Percentiles rank a stretch among this genome's conserved stretches.
Evolutionary conservation across 176 grass and related monocot genomes (phyloP).

Genomic region (Areca catechu): DNA sequence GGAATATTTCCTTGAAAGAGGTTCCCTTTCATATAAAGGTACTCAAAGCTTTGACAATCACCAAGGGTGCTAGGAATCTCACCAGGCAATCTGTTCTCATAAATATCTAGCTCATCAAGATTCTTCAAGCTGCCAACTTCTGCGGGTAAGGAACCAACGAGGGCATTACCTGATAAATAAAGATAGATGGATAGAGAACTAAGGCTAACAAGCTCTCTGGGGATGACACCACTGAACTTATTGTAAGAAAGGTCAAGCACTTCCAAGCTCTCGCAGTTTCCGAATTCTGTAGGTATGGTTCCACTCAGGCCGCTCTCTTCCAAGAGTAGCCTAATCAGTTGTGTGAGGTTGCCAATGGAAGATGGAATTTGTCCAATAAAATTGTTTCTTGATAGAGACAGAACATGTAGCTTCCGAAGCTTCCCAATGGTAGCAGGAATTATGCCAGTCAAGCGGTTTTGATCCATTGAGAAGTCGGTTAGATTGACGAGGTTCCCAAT

Average conservation of each 20-base stretch:
- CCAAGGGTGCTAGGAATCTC: slow-evolving; percentile 24
- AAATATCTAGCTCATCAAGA: slow-evolving; percentile 3
- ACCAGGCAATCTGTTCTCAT: slow-evolving; percentile 16
- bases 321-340: slow-evolving; percentile 18
- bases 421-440: slow-evolving; percentile 22
- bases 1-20: slow-evolving; percentile 28
- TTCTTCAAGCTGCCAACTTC: slow-evolving; percentile 17
- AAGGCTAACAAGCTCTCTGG: slow-evolving; percentile 16
- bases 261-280: slow-evolving; percentile 13
- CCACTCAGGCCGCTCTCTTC: slow-evolving; percentile 13
- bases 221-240: slow-evolving; percentile 20
- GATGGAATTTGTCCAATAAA: slow-evolving; percentile 18
- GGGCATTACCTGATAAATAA: slow-evolving; percentile 24
- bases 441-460: slow-evolving; percentile 13
- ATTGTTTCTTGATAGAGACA: slow-evolving; percentile 20
- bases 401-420: slow-evolving; percentile 5
- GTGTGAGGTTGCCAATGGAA: slow-evolving; percentile 27
- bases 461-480: background rate
- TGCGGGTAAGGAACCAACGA: slow-evolving; percentile 14
- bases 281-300: slow-evolving; percentile 15
- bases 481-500: slow-evolving; percentile 22
- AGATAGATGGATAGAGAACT: slow-evolving; percentile 9
- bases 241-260: slow-evolving; percentile 18
- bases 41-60: slow-evolving; percentile 17
- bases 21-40: slow-evolving; percentile 18